Conservation (phyloP, 164 flowering plant species). For the Kingdonia uniflora region DNA sequence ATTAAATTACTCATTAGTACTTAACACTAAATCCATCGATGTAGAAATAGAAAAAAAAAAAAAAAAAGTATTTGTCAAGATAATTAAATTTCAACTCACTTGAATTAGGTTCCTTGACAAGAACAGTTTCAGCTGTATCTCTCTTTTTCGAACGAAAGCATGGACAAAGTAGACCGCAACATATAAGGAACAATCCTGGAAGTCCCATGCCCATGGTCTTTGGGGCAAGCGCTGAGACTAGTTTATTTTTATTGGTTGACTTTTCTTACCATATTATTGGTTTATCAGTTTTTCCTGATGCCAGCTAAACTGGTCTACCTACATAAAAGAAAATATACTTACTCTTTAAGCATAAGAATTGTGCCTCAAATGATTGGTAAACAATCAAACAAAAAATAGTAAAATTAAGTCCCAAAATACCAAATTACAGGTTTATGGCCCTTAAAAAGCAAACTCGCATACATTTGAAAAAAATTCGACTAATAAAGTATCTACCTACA, state of each 20-base stretch:
- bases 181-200: conserved; percentile 41
- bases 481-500: neutral
- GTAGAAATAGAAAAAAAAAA: neutral
- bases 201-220: conserved; percentile 33
- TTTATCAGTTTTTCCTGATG: conserved; percentile 14
- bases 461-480: too few species aligned
- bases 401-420: neutral
- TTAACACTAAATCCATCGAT: too few species aligned
- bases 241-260: conserved; percentile 11
- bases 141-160: conserved; percentile 50
- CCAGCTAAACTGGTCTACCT: conserved; percentile 17
- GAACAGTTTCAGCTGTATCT: conserved; percentile 29
- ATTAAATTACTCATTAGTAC: too few species aligned
- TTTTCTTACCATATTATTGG: conserved; percentile 3
- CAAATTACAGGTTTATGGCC: neutral
- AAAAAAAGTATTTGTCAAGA: neutral
- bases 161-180: conserved; percentile 50
- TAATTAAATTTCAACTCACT: conserved; percentile 36
- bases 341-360: too few species aligned
- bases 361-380: too few species aligned
- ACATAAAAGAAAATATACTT: too few species aligned
- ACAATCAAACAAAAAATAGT: neutral
- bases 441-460: too few species aligned
- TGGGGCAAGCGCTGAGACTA: conserved; percentile 14
- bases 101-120: conserved; percentile 43